Conservation (phyloP, 495 filamentous ascomycete genomes). For the Podospora australis region DNA sequence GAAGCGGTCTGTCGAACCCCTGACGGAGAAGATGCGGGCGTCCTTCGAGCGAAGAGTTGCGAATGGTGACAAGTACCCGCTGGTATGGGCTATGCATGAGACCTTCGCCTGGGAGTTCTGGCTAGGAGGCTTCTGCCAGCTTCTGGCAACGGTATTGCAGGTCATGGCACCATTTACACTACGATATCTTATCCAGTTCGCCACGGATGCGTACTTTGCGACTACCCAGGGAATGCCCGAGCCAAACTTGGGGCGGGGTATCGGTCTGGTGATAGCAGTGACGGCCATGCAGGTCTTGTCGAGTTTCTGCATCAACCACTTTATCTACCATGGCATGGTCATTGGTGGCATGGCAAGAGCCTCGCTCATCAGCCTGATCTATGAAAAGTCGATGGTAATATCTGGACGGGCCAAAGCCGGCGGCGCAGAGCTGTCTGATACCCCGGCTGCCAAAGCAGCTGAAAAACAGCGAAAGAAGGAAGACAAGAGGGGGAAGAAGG, state of each 20-base stretch:
- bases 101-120: conserved; percentile 82
- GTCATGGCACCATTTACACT: conserved; percentile 69
- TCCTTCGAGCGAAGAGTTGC: conserved; percentile 61
- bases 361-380: conserved; percentile 67
- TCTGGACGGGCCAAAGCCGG: conserved; percentile 74
- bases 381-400: conserved; percentile 76
- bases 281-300: conserved; percentile 68
- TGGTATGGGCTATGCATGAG: conserved; percentile 78
- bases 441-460: conserved; percentile 30
- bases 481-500: conserved; percentile 29
- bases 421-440: conserved; percentile 33
- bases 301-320: conserved; percentile 69
- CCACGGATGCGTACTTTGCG: conserved; percentile 65
- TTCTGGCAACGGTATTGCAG: conserved; percentile 62
- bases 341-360: conserved; percentile 71
- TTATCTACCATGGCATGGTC: conserved; percentile 75
- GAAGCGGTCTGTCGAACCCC: conserved; percentile 57
- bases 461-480: conserved; percentile 27
- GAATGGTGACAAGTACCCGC: conserved; percentile 63
- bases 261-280: conserved; percentile 72
- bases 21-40: conserved; percentile 56
- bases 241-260: conserved; percentile 58
- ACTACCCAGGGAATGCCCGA: conserved; percentile 42
- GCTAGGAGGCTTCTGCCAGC: conserved; percentile 68
- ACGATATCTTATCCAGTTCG: conserved; percentile 72